Evolutionary conservation across 345 rosid species (phyloP).

Genomic region (Pelargonium nanum): DNA sequence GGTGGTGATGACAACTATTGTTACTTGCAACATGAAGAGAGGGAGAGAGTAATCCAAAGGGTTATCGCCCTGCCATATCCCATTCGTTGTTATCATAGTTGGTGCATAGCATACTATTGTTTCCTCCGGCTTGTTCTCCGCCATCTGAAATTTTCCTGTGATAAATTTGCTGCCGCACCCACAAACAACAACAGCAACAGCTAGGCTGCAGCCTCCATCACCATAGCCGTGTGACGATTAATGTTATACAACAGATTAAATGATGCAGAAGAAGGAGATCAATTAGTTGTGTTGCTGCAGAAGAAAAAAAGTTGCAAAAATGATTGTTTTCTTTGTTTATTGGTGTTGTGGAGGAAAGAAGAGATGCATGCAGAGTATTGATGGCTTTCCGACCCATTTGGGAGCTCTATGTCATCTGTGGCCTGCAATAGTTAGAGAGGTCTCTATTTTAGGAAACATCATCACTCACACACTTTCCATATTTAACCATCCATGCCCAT

Average conservation of each 20-base stretch:
- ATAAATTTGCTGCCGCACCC: no score
- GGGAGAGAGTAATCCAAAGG: conserved; percentile 16
- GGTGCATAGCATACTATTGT: neutral
- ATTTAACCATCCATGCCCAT: no score
- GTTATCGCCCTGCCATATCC: neutral
- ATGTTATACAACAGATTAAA: no score
- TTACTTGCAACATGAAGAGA: conserved; percentile 20
- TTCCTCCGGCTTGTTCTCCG: neutral
- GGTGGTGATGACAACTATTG: conserved; percentile 19
- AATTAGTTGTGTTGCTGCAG: no score
- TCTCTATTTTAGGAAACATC: neutral
- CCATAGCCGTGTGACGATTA: no score
- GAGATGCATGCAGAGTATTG: no score
- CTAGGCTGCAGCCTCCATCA: no score
- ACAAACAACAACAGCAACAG: no score
- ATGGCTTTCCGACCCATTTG: neutral
- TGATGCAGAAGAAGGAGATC: no score
- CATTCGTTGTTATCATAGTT: neutral
- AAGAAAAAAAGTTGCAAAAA: neutral
- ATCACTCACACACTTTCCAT: no score
- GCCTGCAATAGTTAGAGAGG: neutral
- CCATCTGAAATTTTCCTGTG: no score
- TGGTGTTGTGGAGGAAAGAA: neutral
- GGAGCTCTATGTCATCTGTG: neutral
- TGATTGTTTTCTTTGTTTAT: neutral